phyloP scores from a whole-genome alignment of 2,329 filamentous ascomycete species.

The Colletotrichum chrysophilum region DNA sequence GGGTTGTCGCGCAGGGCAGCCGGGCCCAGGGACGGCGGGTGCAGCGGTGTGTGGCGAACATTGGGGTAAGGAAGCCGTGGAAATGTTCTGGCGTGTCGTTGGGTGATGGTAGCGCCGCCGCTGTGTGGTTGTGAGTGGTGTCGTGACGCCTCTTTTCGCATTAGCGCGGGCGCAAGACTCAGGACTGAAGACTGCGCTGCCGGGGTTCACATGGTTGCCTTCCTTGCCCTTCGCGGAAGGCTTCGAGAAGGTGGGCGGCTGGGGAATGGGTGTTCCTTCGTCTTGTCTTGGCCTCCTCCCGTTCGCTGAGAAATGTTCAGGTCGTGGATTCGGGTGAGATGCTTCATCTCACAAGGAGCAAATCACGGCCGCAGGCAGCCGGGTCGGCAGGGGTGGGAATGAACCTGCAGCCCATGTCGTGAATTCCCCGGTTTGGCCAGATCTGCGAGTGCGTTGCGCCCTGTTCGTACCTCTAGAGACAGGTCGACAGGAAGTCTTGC shows the following conservation, averaged over 20 bases:
- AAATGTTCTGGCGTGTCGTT: background rate
- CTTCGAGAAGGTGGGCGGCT: background rate
- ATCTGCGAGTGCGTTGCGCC: background rate
- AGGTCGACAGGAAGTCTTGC: background rate
- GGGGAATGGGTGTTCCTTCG: background rate
- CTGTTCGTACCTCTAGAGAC: background rate
- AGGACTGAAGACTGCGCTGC: background rate
- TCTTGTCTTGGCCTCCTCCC: background rate
- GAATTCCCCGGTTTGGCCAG: background rate
- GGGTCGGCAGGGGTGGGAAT: background rate
- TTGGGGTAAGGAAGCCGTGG: background rate
- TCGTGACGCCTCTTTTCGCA: constrained; percentile 1
- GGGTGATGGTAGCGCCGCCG: background rate
- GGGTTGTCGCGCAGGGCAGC: background rate
- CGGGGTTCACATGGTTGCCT: background rate
- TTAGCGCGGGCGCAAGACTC: constrained; percentile 22
- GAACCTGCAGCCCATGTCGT: background rate
- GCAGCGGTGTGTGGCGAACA: constrained; percentile 1
- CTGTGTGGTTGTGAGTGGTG: background rate
- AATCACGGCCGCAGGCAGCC: background rate
- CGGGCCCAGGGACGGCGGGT: background rate
- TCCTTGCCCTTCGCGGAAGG: background rate
- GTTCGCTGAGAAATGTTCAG: background rate
- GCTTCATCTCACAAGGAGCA: background rate
- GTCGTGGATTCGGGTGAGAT: background rate